Conservation (phyloP, 2,329 filamentous ascomycete species). For the Fusarium burgessii region DNA sequence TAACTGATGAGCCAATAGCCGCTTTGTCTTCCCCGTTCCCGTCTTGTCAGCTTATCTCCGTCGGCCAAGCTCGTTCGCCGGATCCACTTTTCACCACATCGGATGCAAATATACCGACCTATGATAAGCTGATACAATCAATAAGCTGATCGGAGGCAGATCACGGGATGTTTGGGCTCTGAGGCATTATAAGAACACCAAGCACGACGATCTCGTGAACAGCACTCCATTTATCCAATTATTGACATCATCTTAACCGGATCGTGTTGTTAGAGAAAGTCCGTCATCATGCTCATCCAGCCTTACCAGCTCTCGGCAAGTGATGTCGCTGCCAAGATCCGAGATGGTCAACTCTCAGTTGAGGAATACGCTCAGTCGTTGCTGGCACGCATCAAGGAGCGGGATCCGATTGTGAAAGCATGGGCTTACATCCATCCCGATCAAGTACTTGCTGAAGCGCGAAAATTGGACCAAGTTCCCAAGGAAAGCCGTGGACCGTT, state of each 20-base stretch:
- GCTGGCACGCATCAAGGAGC: conserved; percentile 14
- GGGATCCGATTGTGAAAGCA: background rate
- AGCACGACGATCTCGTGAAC: background rate
- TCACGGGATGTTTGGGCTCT: no score
- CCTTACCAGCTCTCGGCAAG: conserved; percentile 10
- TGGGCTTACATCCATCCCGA: conserved; percentile 17
- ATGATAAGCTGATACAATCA: background rate
- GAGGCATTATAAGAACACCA: conserved; percentile 5
- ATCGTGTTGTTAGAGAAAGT: no score
- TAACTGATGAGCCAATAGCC: background rate
- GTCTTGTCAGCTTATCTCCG: background rate
- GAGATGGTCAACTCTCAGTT: conserved; percentile 33
- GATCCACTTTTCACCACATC: background rate
- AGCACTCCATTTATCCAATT: background rate
- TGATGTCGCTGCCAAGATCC: background rate
- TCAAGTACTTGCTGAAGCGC: background rate
- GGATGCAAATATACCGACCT: background rate
- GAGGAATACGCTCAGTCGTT: conserved; percentile 24
- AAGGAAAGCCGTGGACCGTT: background rate
- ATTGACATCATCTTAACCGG: rapidly evolving
- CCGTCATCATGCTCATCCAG: background rate
- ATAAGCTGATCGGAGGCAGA: background rate
- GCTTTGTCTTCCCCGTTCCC: background rate
- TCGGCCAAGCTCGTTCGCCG: background rate
- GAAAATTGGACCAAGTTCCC: conserved; percentile 3